These are phyloP conservation scores for Paragyromitra xinjiangensis DNA, from an alignment of 495 filamentous ascomycete genomes.

Conservation along the genomic window DNA sequence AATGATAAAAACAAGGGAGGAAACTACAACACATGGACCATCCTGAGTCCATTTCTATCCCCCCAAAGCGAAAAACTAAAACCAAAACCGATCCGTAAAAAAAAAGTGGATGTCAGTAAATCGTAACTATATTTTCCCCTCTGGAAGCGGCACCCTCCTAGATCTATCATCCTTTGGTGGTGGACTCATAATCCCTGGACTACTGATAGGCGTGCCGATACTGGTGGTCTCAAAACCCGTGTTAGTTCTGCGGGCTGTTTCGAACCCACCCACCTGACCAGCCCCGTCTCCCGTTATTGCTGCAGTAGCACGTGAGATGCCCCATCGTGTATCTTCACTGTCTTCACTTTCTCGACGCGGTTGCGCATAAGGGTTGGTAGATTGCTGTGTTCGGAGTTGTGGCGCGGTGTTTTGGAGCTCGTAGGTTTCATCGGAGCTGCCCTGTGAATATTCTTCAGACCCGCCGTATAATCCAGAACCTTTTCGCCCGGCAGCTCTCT, in stretches of 20 bases:
- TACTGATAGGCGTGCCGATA: slow-evolving; percentile 20
- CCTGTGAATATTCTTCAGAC: slow-evolving; percentile 26
- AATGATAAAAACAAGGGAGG: not conserved
- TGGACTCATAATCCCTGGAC: slow-evolving; percentile 7
- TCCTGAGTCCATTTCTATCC: slow-evolving; percentile 23
- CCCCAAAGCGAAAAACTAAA: not conserved
- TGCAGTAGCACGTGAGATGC: slow-evolving; percentile 42
- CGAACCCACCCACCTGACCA: slow-evolving; percentile 47
- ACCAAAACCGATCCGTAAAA: slow-evolving; percentile 5
- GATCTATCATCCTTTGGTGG: slow-evolving; percentile 5
- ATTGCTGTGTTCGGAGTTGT: slow-evolving; percentile 8
- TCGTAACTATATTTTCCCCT: slow-evolving; percentile 19
- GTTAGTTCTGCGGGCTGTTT: slow-evolving; percentile 31
- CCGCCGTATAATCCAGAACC: slow-evolving; percentile 31
- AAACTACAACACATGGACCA: slow-evolving; percentile 23
- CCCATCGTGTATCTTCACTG: slow-evolving; percentile 48
- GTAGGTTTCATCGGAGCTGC: slow-evolving; percentile 36
- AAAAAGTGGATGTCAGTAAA: slow-evolving; percentile 22
- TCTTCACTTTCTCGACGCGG: slow-evolving; percentile 42
- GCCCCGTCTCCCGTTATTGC: slow-evolving; percentile 51
- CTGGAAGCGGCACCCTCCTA: slow-evolving; percentile 3
- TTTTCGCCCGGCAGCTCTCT: slow-evolving; percentile 29
- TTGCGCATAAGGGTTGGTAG: slow-evolving; percentile 20
- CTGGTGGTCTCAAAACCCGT: slow-evolving; percentile 38
- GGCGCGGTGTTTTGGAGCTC: slow-evolving; percentile 33